Conservation (phyloP, 768 basidiomycete species). For the Podaxis sp. region DNA sequence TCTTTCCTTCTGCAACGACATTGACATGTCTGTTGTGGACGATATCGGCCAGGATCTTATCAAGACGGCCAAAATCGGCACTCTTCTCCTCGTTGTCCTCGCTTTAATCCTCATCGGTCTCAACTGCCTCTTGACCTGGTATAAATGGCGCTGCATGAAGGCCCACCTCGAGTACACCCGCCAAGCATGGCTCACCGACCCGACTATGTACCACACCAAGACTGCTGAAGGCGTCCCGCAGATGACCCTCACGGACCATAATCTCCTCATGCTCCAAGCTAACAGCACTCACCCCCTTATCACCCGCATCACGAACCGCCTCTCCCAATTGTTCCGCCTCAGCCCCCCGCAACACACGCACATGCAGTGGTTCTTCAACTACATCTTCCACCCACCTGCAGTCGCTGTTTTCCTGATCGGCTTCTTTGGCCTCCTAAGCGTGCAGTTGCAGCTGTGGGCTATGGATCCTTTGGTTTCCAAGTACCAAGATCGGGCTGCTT, state of each 20-base stretch:
- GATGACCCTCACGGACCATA: slow-evolving; percentile 69
- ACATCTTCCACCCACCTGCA: slow-evolving; percentile 89
- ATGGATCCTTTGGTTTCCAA: slow-evolving; percentile 70
- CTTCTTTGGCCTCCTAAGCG: slow-evolving; percentile 82
- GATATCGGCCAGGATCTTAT: slow-evolving; percentile 80
- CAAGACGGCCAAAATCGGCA: slow-evolving; percentile 77
- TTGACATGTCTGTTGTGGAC: slow-evolving; percentile 87
- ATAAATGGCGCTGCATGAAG: slow-evolving; percentile 78
- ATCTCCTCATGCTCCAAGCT: slow-evolving; percentile 72
- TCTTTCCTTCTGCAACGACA: slow-evolving; percentile 70
- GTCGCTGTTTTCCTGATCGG: slow-evolving; percentile 91
- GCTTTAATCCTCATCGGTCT: slow-evolving; percentile 74
- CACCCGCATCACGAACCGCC: slow-evolving; percentile 56
- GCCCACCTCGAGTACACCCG: slow-evolving; percentile 67
- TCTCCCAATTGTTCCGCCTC: slow-evolving; percentile 53
- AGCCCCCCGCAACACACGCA: slow-evolving; percentile 64
- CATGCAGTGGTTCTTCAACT: slow-evolving; percentile 86
- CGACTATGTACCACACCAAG: slow-evolving; percentile 50
- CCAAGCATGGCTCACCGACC: slow-evolving; percentile 76
- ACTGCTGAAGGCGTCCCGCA: slow-evolving; percentile 40
- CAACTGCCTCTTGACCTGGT: slow-evolving; percentile 83
- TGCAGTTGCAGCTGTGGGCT: slow-evolving; percentile 84
- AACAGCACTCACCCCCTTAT: slow-evolving; percentile 73
- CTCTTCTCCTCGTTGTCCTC: slow-evolving; percentile 67
- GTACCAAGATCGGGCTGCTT: slow-evolving; percentile 61